phyloP scores from a whole-genome alignment of 2,329 filamentous ascomycete genomes.

The Aspergillus unguis region DNA sequence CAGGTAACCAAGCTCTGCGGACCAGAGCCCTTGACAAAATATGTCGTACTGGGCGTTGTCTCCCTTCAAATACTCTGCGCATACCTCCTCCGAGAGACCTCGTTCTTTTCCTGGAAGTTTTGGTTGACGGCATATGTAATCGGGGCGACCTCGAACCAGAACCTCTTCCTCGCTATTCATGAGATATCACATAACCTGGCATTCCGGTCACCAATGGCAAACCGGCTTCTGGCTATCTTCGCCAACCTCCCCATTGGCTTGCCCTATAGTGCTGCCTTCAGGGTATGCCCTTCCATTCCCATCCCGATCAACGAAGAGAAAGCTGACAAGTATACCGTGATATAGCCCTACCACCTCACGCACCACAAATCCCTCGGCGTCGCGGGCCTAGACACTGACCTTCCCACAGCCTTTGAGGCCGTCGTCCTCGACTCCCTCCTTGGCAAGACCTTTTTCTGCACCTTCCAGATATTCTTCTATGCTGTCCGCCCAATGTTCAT shows the following conservation, averaged over 20 bases:
- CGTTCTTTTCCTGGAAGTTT: slow-evolving; percentile 80
- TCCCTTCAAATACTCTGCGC: slow-evolving; percentile 74
- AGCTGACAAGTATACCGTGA: neutral
- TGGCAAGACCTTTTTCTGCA: slow-evolving; percentile 98
- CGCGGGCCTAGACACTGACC: slow-evolving; percentile 90
- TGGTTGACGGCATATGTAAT: slow-evolving; percentile 85
- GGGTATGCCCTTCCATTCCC: slow-evolving; percentile 54
- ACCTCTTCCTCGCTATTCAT: slow-evolving; percentile 96
- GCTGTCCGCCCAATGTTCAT: slow-evolving; percentile 92
- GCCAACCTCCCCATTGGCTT: slow-evolving; percentile 95
- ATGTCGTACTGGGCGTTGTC: slow-evolving; percentile 80
- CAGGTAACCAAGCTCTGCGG: slow-evolving; percentile 96
- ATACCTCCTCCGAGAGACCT: slow-evolving; percentile 69
- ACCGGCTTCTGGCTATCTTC: slow-evolving; percentile 83
- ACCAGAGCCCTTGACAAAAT: slow-evolving; percentile 93
- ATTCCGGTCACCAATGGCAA: slow-evolving; percentile 74
- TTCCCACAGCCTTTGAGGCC: slow-evolving; percentile 87
- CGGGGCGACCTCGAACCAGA: slow-evolving; percentile 95
- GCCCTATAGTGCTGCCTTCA: slow-evolving; percentile 93
- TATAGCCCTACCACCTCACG: slow-evolving; percentile 88
- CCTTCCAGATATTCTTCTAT: slow-evolving; percentile 99
- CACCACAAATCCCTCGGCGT: slow-evolving; percentile 99
- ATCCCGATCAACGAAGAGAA: neutral
- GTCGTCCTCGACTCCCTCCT: slow-evolving; percentile 87
- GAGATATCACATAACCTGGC: slow-evolving; percentile 98